Evolutionary conservation across 768 basidiomycete species (phyloP).

Genomic region (Hygrocybe punicea): DNA sequence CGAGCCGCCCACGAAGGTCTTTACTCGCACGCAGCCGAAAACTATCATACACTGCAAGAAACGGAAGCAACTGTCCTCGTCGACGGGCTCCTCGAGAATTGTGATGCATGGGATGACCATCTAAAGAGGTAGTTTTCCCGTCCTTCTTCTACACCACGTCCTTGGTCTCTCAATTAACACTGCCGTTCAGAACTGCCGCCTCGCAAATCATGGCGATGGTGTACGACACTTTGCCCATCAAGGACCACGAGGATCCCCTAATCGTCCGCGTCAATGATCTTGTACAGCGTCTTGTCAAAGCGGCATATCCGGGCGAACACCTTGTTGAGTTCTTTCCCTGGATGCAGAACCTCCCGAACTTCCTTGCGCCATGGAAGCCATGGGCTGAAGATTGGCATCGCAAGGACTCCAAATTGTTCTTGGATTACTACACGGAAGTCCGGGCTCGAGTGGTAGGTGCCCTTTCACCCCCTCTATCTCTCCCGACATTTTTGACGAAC

Average conservation of each 20-base stretch:
- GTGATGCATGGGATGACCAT: constrained; percentile 24
- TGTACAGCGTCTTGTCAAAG: constrained; percentile 26
- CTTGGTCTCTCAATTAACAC: neutral
- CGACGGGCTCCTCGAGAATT: constrained; percentile 9
- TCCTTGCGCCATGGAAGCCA: constrained; percentile 33
- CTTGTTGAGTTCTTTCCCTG: constrained; percentile 35
- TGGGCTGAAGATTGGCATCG: constrained; percentile 20
- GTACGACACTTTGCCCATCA: constrained; percentile 15
- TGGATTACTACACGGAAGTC: neutral
- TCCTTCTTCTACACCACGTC: neutral
- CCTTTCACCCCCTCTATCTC: constrained; percentile 2
- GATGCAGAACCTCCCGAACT: constrained; percentile 12
- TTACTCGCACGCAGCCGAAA: constrained; percentile 6
- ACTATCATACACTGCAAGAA: constrained; percentile 9
- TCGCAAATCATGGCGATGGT: constrained; percentile 11
- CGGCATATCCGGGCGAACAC: constrained; percentile 36
- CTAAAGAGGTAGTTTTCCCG: constrained; percentile 8
- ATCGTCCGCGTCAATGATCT: constrained; percentile 17
- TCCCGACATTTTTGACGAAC: constrained; percentile 16
- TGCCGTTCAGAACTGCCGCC: constrained; percentile 11
- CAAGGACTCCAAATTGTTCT: constrained; percentile 12
- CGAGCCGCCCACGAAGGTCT: constrained; percentile 27
- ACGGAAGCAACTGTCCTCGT: constrained; percentile 10
- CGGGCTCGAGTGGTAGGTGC: neutral
- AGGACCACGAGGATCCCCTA: constrained; percentile 10